Base-by-base conservation (phyloP, 2,329 filamentous ascomycete species). In the Alternaria brassicicola region DNA sequence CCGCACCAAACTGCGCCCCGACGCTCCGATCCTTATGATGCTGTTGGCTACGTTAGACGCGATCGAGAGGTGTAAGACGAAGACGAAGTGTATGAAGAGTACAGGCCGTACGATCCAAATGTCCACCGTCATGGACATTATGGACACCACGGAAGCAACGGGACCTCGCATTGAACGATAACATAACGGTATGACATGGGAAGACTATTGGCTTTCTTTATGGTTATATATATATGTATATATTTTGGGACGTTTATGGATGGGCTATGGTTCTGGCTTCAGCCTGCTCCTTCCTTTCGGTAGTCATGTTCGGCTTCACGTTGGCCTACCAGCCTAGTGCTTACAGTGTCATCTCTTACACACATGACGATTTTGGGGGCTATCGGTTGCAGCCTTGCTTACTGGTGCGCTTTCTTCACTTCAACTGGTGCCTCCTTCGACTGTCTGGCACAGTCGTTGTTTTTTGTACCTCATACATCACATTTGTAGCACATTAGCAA, bases 1-100 rank as follows among this genome's bases (percentile, higher is more conserved):
- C 42, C 33, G 6, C 13, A 21, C 1, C 38, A 17, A 6, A 3
- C 31, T 21, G 46, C 26, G n/a, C 9, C 19, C 17, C 38, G 45
- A 8, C 42, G 26, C 15, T 5, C 19, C 8, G 36, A 8, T 4
- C 54, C 62, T 1, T 64, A 55, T 13, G 10, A 64, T 17, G 53
- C 39, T 2, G 23, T 60, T 1, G 45, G 49, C 3, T 36, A 33
- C 15, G 4, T 51, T 7, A 39, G 54, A n/a, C 17, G 30, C 1
- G 50, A 61, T 5, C 41, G 55, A 13, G 21, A 6, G 25, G 50
- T 54, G 0, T 57, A 33, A 30, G 58, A 57, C 13, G 0, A 8
- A n/a, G 45, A 43, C 4, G 43, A 54, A 13, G 2, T 36, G 31
- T 57, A 51, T 17, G 33, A 48, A 8, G 49, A 49, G n/a, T 57